Evolutionary conservation across 176 grass and related monocot genomes (phyloP).

Genomic region (Paspalum notatum): DNA sequence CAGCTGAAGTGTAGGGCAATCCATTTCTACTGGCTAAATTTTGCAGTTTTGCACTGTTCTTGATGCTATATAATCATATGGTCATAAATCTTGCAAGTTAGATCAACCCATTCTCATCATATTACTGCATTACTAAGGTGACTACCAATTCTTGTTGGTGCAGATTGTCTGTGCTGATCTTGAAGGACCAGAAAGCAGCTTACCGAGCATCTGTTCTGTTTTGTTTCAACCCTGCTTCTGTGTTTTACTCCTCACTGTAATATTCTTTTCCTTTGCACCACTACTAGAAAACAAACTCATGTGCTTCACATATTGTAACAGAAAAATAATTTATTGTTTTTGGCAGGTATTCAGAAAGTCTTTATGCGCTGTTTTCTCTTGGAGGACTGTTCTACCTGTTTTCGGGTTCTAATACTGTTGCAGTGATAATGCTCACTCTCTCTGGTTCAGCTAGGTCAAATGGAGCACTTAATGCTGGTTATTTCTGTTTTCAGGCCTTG

Average conservation of each 20-base stretch:
- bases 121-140: constrained; percentile 20
- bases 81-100: background rate
- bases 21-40: background rate
- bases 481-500: constrained; percentile 93
- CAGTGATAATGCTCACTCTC: constrained; percentile 86
- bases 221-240: constrained; percentile 88
- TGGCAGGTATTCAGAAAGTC: constrained; percentile 85
- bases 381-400: constrained; percentile 88
- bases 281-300: constrained; percentile 16
- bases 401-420: constrained; percentile 70
- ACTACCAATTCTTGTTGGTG: constrained; percentile 22
- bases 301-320: constrained; percentile 16
- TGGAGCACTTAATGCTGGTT: constrained; percentile 94
- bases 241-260: constrained; percentile 97
- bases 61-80: background rate
- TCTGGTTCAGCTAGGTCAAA: constrained; percentile 98
- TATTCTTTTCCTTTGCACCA: constrained; percentile 30
- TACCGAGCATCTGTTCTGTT: constrained; percentile 76
- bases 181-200: constrained; percentile 65
- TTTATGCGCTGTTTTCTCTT: constrained; percentile 81
- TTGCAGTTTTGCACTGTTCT: background rate
- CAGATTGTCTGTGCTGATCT: constrained; percentile 73
- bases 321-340: constrained; percentile 31
- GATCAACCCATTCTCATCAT: background rate
- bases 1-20: background rate